Base-by-base conservation (phyloP, 2,329 filamentous ascomycete species). In the Phialophora macrospora region DNA sequence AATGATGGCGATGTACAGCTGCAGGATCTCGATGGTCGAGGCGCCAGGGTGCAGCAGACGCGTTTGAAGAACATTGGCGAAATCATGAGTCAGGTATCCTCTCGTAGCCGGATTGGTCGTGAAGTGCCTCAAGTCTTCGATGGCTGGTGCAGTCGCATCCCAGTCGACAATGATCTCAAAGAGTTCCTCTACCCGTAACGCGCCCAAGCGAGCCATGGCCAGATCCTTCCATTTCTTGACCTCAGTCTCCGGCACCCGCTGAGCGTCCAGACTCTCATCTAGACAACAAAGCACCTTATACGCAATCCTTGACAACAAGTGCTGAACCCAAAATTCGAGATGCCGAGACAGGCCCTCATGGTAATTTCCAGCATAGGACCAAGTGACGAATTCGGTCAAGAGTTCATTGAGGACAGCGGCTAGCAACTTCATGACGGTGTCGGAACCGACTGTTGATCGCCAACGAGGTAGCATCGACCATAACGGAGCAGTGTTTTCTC, bases 1-100 rank as follows among this genome's bases (percentile, higher is more conserved):
- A 62, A 90, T 90, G 26, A 89, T 84, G 2, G 83, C 87, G 65
- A 90, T 88, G 74, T 90, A 90, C 7, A 88, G 77, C 67, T 87
- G 85, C n/a, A 90, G 76, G 2, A 90, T 88, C 64, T 89, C 84
- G 0, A 85, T 84, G 0, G 88, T 90, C 9, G 86, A 88, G 2
- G 86, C 86, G 8, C 87, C 88, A 4, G 86, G 85, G 71, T 89
- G 87, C 14, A 89, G 75, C 9, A 89, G 75, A 9, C 86, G 81
- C 30, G 80, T 78, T 22, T 82, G 81, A 2, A 88, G 76, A 48
- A 83, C 83, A 6, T 79, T 76, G 2, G 80, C 80, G 71, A 89
- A 88, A 54, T 79, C 80, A 4, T 78, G 78, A 4, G 84, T 85
- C 14, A 88, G 77, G 71, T 85, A 80, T 24, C 80, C 78, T 68